phyloP scores from a whole-genome alignment of 306 rosid genomes.

The Prunus davidiana region DNA sequence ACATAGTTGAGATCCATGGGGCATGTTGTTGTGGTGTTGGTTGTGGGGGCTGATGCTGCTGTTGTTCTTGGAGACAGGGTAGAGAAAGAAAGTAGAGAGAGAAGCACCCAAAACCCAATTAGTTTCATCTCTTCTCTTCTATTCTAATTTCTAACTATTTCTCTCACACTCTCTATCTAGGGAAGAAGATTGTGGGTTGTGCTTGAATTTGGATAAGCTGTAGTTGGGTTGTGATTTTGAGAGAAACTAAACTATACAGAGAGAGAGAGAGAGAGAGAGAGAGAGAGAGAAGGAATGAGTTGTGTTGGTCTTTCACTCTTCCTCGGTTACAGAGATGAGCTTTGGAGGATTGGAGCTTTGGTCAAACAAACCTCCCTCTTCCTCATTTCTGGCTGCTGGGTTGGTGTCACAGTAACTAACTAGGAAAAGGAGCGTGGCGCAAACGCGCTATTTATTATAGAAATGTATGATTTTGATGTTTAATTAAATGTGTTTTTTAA shows the following conservation, averaged over 20 bases:
- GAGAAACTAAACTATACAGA: not conserved
- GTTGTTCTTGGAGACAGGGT: not conserved
- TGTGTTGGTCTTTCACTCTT: not conserved
- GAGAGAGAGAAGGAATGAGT: not conserved
- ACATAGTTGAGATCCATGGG: slow-evolving; percentile 77
- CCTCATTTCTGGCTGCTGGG: slow-evolving; percentile 10
- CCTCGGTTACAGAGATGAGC: not conserved
- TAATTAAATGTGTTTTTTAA: no score
- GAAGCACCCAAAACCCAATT: not conserved
- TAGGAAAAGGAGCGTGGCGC: not conserved
- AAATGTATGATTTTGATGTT: no score
- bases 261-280: not conserved
- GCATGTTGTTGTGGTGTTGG: slow-evolving; percentile 27
- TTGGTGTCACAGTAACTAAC: not conserved
- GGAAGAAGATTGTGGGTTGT: not conserved
- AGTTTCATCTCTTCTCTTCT: not conserved
- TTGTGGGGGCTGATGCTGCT: slow-evolving; percentile 20
- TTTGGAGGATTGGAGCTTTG: not conserved
- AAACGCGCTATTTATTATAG: no score
- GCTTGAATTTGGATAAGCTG: not conserved
- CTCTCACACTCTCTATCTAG: not conserved
- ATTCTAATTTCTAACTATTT: not conserved
- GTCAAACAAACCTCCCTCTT: not conserved
- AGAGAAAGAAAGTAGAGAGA: not conserved
- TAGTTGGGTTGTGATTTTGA: not conserved